Base-by-base conservation (phyloP, 768 basidiomycete genomes). In the Boletus patriciae region DNA sequence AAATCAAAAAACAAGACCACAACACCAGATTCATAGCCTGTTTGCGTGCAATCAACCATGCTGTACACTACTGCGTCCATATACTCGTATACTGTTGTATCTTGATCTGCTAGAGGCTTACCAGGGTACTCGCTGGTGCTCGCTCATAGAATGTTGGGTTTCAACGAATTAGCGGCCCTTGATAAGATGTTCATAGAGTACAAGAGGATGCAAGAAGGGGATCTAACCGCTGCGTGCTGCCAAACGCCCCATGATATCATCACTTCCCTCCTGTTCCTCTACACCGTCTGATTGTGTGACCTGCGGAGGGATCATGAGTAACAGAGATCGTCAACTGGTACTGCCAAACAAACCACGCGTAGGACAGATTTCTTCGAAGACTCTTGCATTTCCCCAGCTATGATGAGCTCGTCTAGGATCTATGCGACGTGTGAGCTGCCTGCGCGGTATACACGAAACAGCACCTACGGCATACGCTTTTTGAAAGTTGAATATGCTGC, bases 401-500 rank as follows among this genome's bases (percentile, higher is more conserved):
- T 88, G 62, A 98, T 85, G 41, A 98, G 80, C 71, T 98, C 95
- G 67, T 98, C 96, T 37, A 98, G 76, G 56, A 98, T 84, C 88
- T 91, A 50, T 37, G 37, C 1, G 16, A 44, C 36, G 11, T 31
- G 42, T 60, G 7, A 65, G 51, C 52, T 5, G 19, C 23, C 36
- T 27, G 45, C 4, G 11, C 21, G 8, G 29, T 36, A 47, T 13
- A 25, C n/a, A n/a, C 13, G 55, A 48, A 43, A 16, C 29, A 44
- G 19, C 18, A 38, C 77, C 44, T 59, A 91, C 94, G 5, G 91
- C 85, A 70, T 94, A 97, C 2, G 95, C 96, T 71, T 94, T 92
- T 70, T 98, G 91, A 70, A 98, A 98, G 76, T 97, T 97, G 83
- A 97, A 98, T 63, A 98, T 96, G 51, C 92, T 94, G 38, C 45